Evolutionary conservation across 805 yeast species (phyloP), one percentile per base, ranked within the genome.

Genomic region (Lachancea nothofagi): DNA sequence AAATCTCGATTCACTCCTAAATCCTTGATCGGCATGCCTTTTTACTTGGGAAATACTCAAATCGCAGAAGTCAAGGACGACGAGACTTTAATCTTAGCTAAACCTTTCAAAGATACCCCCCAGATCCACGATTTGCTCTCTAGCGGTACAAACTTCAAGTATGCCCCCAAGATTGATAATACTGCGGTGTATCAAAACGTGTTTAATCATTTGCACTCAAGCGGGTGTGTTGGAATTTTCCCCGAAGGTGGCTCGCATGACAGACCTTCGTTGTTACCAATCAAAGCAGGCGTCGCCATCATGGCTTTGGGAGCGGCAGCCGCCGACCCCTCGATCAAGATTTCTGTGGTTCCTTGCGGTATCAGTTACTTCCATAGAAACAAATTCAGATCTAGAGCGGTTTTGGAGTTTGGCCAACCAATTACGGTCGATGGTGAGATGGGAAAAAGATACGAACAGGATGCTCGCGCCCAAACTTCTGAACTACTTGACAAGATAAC

Each of bases 221-320:
- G 85, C 29, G 80, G 85, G 34, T 84, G 95, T 49, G 69, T 90
- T 7, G 96, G 96, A 3, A 84, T 90, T 33, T 90, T 87, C 65
- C 96, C 97, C 3, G 98, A 90, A 66, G 98, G 98, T 43, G 98
- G 98, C 0, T 85, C 96, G 7, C 98, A 90, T 55, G 98, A 90
- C 59, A 72, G 98, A 46, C 79, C 97, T 1, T 90, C 86, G 46
- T 64, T 90, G 50, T 69, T 90, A 30, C 97, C 98, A 0, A 69
- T 90, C 49, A 90, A 90, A 57, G 96, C 97, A 0, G 98, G 98
- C 35, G 96, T 90, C 19, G 96, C 97, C 1, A 83, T 90, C 41
- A 90, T 90, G 97, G 97, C 97, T 0, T 67, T 90, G 14, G 97
- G 97, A 12, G 95, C 97, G 0, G 75, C 85, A 69, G 86, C 83